Evolutionary conservation across 805 yeast genomes (phyloP), one percentile per base, ranked within the genome.

Genomic region (Metschnikowia chrysomelidarum): DNA sequence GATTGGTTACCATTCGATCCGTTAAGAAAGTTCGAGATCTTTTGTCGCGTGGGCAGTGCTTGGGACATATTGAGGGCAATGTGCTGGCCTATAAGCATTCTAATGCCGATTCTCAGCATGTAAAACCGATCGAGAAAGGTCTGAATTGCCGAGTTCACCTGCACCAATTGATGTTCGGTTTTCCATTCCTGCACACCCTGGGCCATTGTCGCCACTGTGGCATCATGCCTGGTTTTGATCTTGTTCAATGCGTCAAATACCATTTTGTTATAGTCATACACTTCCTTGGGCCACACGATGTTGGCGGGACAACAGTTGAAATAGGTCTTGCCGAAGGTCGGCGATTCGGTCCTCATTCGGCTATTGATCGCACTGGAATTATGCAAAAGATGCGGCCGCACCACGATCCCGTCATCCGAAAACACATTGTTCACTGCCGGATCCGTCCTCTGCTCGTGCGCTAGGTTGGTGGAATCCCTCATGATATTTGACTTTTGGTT

Each of bases 1-100:
- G 38, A 40, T 6, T 32, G 22, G 11, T 32, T 22, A 9, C 46
- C 51, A 23, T 35, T 49, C 28, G 49, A 30, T 3, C 71, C 73
- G 44, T 57, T 65, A 34, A 67, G 46, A 31, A 67, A 51, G n/a
- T 52, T 50, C 10, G 56, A 50, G 27, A 67, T 53, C 25, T 67
- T 54, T 37, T 60, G 64, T 40, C 62, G 60, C 3, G 71, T 59
- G 15, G 69, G 67, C 32, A 62, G 61, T 13, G 62, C 62, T 49
- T 82, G 83, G 30, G 82, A 80, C 69, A 75, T 74, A 62, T 79
- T 81, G 33, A 87, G 71, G 1, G 96, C 91, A 46, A 87, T 82
- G 51, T 87, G 95, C 63, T 87, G 96, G n/a, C 96, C 96, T 52
- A 87, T 85, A 25, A 87, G 72, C 94, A 88, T 88, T 46, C 96